A percentile compares a stretch with the other conserved stretches of the same genome.
phyloP scores from a whole-genome alignment of 164 flowering plant genomes.

The Aristolochia contorta region DNA sequence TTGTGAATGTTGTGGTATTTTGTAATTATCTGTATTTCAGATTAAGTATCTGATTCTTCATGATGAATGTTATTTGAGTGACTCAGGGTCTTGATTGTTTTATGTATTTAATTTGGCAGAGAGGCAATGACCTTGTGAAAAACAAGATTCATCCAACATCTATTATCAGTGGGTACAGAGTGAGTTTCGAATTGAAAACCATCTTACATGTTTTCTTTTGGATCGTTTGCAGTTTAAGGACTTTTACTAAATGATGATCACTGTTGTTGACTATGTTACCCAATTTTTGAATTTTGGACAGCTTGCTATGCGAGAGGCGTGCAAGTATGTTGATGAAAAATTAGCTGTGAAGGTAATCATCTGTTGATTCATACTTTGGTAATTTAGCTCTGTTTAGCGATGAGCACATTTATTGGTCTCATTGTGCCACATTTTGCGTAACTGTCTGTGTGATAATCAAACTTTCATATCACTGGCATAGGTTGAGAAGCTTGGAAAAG shows the following conservation, averaged over 20 bases:
- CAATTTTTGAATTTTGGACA: conserved; percentile 17
- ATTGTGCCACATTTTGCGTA: neutral
- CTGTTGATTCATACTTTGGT: neutral
- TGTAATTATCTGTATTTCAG: neutral
- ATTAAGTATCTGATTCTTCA: neutral
- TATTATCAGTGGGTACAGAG: conserved; percentile 93
- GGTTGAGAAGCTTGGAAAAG: conserved; percentile 97
- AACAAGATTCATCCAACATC: conserved; percentile 97
- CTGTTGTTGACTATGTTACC: neutral
- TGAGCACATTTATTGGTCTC: too few species aligned
- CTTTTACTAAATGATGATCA: neutral
- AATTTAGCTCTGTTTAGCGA: too few species aligned
- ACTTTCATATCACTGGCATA: conserved; percentile 13
- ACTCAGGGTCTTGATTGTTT: neutral
- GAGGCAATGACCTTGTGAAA: conserved; percentile 92
- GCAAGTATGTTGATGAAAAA: conserved; percentile 84
- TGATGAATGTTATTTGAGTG: neutral
- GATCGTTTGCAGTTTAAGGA: neutral
- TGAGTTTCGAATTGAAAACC: conserved; percentile 22
- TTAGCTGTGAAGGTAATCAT: conserved; percentile 59
- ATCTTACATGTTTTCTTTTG: neutral
- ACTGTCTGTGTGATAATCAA: neutral
- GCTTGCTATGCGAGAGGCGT: conserved; percentile 94
- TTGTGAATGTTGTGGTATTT: neutral
- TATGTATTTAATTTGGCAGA: conserved; percentile 33